These are phyloP conservation scores for Opeltia flavorubescens DNA, from an alignment of 495 filamentous ascomycete species.

Conservation along the genomic window DNA sequence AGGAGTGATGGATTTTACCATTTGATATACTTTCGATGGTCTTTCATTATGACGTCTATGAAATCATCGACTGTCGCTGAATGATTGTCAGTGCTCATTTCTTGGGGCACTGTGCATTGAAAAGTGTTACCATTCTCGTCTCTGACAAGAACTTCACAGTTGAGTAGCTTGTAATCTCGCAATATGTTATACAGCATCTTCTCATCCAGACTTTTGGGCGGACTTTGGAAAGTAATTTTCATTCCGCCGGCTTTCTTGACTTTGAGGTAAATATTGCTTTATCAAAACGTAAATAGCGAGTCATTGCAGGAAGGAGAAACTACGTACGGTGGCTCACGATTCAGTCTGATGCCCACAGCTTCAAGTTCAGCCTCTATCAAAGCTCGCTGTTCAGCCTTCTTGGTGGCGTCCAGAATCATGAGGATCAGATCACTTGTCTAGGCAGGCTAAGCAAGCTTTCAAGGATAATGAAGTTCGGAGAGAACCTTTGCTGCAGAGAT, in stretches of 20 bases:
- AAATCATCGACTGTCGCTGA: slow-evolving; percentile 90
- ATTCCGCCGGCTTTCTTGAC: slow-evolving; percentile 91
- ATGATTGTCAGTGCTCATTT: background rate
- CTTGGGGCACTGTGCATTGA: background rate
- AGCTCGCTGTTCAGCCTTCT: slow-evolving; percentile 85
- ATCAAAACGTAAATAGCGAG: background rate
- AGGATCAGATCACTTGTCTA: slow-evolving; percentile 92
- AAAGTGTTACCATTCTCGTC: slow-evolving; percentile 62
- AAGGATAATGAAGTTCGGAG: background rate
- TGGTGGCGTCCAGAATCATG: slow-evolving; percentile 96
- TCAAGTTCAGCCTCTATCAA: slow-evolving; percentile 87
- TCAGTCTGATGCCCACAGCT: slow-evolving; percentile 89
- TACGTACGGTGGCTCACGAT: slow-evolving; percentile 79
- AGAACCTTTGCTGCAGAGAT: slow-evolving; percentile 84
- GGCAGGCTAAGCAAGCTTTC: background rate
- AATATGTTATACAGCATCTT: slow-evolving; percentile 96
- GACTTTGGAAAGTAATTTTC: slow-evolving; percentile 90
- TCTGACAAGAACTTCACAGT: slow-evolving; percentile 88
- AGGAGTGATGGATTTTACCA: slow-evolving; percentile 27
- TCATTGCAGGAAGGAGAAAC: background rate
- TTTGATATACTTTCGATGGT: slow-evolving; percentile 95
- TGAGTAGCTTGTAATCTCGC: slow-evolving; percentile 96
- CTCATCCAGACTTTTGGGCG: slow-evolving; percentile 85
- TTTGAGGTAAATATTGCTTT: slow-evolving; percentile 96
- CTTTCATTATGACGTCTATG: slow-evolving; percentile 98